Percentiles rank a stretch among this genome's conserved stretches.
phyloP scores from a whole-genome alignment of 139 green algal genomes.

The Mesotaenium endlicherianum region DNA sequence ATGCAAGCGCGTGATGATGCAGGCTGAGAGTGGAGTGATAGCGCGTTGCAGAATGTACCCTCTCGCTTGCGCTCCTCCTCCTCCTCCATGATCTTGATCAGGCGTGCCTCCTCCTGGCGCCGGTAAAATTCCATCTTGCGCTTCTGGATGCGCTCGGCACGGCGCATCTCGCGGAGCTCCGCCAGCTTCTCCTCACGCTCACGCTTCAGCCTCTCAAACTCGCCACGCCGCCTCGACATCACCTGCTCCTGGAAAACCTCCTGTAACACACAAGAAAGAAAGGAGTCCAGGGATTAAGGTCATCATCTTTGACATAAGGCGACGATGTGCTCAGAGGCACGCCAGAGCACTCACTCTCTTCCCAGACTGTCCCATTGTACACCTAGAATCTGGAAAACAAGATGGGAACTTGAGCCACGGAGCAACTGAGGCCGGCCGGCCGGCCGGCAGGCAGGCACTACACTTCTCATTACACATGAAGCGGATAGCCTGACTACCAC shows the following conservation, averaged over 20 bases:
- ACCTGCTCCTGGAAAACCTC: conserved; percentile 58
- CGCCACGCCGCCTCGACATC: conserved; percentile 74
- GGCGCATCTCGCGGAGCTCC: conserved; percentile 56
- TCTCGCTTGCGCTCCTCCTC: conserved; percentile 51
- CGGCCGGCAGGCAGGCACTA: too few species aligned
- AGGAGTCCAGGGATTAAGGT: too few species aligned
- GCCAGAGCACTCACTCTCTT: too few species aligned
- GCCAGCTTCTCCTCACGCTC: conserved; percentile 62
- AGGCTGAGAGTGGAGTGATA: not conserved
- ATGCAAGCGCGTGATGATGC: not conserved
- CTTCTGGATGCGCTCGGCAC: conserved; percentile 66
- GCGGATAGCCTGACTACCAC: too few species aligned
- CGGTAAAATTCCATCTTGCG: conserved; percentile 76
- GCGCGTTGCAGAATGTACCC: not conserved
- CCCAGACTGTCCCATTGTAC: too few species aligned
- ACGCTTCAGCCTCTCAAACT: conserved; percentile 79
- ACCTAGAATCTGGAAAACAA: too few species aligned
- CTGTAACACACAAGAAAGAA: conserved; percentile 33
- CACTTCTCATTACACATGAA: too few species aligned
- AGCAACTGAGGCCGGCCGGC: too few species aligned
- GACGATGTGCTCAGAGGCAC: too few species aligned
- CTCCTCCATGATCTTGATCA: conserved; percentile 47
- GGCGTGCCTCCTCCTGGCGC: conserved; percentile 57
- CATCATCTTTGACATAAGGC: too few species aligned
- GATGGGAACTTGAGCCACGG: too few species aligned